Conservation (phyloP, 106 monocot genomes). For the Triglochin maritima region DNA sequence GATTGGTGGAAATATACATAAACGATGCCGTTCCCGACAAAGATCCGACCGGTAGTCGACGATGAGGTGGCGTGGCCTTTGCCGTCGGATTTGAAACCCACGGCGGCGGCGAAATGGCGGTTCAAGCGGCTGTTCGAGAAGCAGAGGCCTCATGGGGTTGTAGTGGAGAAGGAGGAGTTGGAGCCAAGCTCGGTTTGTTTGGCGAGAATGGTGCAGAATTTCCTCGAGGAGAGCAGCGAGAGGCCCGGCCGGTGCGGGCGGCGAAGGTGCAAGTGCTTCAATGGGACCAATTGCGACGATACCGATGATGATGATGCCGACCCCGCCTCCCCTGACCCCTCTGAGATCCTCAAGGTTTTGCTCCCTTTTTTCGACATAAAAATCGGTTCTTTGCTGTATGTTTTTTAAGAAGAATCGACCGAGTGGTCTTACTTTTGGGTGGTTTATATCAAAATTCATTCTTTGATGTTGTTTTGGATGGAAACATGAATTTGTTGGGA, state of each 20-base stretch:
- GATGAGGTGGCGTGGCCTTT: slow-evolving; percentile 1
- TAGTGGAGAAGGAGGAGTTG: slow-evolving; percentile 10
- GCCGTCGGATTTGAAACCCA: slow-evolving; percentile 3
- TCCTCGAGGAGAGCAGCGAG: slow-evolving; percentile 63
- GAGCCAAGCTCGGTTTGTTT: slow-evolving; percentile 79
- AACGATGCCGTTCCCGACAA: slow-evolving; percentile 43
- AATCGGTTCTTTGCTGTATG: not conserved
- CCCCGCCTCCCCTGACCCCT: slow-evolving; percentile 14
- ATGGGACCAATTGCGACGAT: slow-evolving; percentile 53
- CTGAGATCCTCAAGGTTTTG: slow-evolving; percentile 59
- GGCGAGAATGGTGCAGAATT: slow-evolving; percentile 70
- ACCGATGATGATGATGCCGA: slow-evolving; percentile 63
- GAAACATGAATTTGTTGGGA: too few relatives aligned
- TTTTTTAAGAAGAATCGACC: not conserved
- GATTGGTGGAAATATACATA: too few relatives aligned
- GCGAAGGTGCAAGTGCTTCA: slow-evolving; percentile 70
- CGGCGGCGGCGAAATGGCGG: slow-evolving; percentile 21
- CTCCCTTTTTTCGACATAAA: not conserved
- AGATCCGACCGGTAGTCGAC: slow-evolving; percentile 45
- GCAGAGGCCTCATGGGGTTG: slow-evolving; percentile 20
- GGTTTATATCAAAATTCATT: too few relatives aligned
- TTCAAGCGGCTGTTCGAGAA: slow-evolving; percentile 49
- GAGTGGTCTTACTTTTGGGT: not conserved
- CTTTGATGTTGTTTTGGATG: too few relatives aligned
- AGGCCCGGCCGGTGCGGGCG: slow-evolving; percentile 31